Evolutionary conservation across 2,329 filamentous ascomycete genomes (phyloP), one percentile per base, ranked within the genome.

Genomic region (Didymella glomerata): DNA sequence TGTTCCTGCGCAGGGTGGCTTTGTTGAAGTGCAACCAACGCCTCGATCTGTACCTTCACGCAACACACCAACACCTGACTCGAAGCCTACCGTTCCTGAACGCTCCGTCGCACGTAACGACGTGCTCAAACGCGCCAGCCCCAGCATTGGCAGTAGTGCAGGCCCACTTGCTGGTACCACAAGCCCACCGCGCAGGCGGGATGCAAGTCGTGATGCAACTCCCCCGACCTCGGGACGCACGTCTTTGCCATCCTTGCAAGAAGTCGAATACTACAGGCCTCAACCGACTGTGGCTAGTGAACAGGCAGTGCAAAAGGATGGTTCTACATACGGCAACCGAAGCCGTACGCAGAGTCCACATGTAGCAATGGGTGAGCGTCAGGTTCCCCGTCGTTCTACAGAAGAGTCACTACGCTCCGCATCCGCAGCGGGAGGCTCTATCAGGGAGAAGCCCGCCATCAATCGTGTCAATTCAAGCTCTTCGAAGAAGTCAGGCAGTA

Each of bases 391-490:
- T 38, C 66, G 64, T 27, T 68, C 70, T 16, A 61, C 61, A 3
- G 72, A 72, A 40, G 63, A 69, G 24, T 63, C 68, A 4, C 41
- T 64, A 25, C 71, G 67, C 27, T 67, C 72, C 22, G 64, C 61
- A 13, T 65, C 66, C 8, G 54, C 65, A n/a, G 66, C 67, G 2
- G 50, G 46, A 10, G 41, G 51, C 20, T 59, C 56, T 8, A 42
- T 59, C 20, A 41, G 46, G 14, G 73, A 77, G 22, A 74, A 67
- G 36, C 60, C 69, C 8, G 64, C 68, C 9, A 57, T 77, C 13
- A 68, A 76, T 57, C 74, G 75, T 22, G 68, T 74, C 5, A 44
- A 60, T 8, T 76, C 75, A 7, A 73, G 73, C 8, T 68, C 72
- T 7, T 76, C 76, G 8, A 59, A 64, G 38, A 71, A 62, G 46